Percentiles rank a stretch among this genome's conserved stretches.
Evolutionary conservation across 768 basidiomycete species (phyloP).

Genomic region (Collybiopsis confluens): DNA sequence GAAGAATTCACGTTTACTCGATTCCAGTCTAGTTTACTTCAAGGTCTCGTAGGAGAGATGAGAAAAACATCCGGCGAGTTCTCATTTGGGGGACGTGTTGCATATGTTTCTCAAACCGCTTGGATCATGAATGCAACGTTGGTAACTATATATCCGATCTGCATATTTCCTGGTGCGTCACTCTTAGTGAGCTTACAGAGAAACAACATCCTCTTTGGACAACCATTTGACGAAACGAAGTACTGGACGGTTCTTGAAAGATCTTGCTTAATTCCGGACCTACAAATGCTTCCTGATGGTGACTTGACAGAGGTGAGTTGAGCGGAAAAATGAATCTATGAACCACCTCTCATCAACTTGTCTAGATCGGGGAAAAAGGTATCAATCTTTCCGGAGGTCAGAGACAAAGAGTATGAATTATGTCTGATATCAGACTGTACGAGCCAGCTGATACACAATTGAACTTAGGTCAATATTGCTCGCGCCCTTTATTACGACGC

Average conservation of each 20-base stretch:
- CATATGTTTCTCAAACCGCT: conserved; percentile 69
- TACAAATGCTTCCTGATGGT: conserved; percentile 63
- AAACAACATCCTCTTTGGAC: conserved; percentile 68
- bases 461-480: conserved; percentile 69
- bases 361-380: conserved; percentile 68
- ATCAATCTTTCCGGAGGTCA: conserved; percentile 66
- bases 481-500: conserved; percentile 64
- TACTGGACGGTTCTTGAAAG: conserved; percentile 64
- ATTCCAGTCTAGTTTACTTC: conserved; percentile 46
- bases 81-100: conserved; percentile 58
- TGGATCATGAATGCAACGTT: conserved; percentile 74
- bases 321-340: neutral
- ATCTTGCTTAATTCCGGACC: conserved; percentile 57
- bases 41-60: conserved; percentile 73
- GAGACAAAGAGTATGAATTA: conserved; percentile 49
- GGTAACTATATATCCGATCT: conserved; percentile 22
- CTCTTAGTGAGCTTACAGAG: too few species aligned
- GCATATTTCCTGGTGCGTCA: neutral
- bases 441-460: too few species aligned
- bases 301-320: conserved; percentile 62
- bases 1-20: too few species aligned
- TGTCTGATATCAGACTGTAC: too few species aligned
- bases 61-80: conserved; percentile 45
- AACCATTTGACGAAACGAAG: conserved; percentile 54
- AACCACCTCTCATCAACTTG: neutral